Evolutionary conservation across 768 basidiomycete genomes (phyloP).

Genomic region (Xerocomellus amylosporus): DNA sequence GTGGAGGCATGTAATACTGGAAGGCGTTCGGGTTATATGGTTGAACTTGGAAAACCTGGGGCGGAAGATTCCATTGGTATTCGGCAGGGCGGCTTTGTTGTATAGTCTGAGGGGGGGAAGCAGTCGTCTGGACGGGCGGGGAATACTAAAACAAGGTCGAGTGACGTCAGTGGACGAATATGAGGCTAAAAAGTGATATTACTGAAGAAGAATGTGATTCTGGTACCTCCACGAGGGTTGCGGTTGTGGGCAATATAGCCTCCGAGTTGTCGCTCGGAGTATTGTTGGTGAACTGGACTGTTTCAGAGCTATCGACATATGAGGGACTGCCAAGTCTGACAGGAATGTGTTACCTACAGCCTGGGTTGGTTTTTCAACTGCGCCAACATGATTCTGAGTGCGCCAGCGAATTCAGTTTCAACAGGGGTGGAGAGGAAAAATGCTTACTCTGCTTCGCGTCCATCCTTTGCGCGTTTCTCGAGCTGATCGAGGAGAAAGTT

Average conservation of each 20-base stretch:
- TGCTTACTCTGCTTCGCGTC: conserved; percentile 45
- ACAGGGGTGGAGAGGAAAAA: background rate
- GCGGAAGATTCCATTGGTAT: background rate
- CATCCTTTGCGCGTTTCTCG: conserved; percentile 38
- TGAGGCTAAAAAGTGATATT: background rate
- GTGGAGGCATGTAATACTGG: conserved; percentile 3
- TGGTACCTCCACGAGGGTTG: conserved; percentile 35
- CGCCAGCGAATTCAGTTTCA: conserved; percentile 1
- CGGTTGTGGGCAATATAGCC: conserved; percentile 33
- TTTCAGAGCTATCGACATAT: conserved; percentile 12
- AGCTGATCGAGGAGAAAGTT: conserved; percentile 36
- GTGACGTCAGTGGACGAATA: conserved; percentile 4
- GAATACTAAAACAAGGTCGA: conserved; percentile 12
- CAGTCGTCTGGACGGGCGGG: background rate
- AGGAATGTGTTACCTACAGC: conserved; percentile 12
- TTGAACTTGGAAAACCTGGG: conserved; percentile 3
- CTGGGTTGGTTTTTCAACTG: conserved; percentile 13
- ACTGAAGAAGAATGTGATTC: conserved; percentile 20
- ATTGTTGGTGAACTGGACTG: conserved; percentile 15
- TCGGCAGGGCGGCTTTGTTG: conserved; percentile 3
- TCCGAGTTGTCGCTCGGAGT: conserved; percentile 9
- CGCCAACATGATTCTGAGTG: conserved; percentile 20
- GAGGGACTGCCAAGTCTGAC: background rate
- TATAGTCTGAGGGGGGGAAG: conserved; percentile 1
- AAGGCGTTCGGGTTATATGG: background rate